phyloP scores from a whole-genome alignment of 2,329 filamentous ascomycete species.

The Fusarium newnesense region DNA sequence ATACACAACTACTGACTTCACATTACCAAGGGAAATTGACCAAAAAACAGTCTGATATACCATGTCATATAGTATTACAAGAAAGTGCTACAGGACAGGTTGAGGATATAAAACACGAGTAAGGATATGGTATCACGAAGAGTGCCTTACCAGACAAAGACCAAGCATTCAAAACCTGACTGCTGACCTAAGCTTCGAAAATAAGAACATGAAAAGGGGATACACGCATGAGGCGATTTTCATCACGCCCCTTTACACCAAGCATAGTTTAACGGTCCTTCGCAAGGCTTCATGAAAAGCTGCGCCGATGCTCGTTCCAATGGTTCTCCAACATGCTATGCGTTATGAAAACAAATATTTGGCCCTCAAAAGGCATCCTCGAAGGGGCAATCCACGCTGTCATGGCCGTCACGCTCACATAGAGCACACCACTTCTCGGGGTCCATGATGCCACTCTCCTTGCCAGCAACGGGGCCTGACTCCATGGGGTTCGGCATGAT shows the following conservation, averaged over 20 bases:
- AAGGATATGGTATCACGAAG: conserved; percentile 50
- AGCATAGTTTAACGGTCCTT: conserved; percentile 30
- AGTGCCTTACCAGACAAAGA: conserved; percentile 46
- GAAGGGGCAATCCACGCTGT: conserved; percentile 94
- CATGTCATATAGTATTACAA: conserved; percentile 38
- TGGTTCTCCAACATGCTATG: conserved; percentile 16
- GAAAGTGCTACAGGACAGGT: conserved; percentile 20
- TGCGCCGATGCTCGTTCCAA: conserved; percentile 30
- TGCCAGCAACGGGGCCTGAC: conserved; percentile 77
- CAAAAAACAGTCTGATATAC: conserved; percentile 1
- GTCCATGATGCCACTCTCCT: conserved; percentile 81
- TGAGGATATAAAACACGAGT: conserved; percentile 35
- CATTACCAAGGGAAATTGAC: background rate
- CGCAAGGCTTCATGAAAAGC: conserved; percentile 21
- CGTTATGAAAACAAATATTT: conserved; percentile 15
- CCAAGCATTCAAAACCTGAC: conserved; percentile 33
- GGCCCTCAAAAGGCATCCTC: conserved; percentile 77
- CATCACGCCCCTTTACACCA: conserved; percentile 43
- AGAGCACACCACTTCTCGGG: conserved; percentile 95
- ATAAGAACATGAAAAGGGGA: conserved; percentile 26
- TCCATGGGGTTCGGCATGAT: conserved; percentile 72
- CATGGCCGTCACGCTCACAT: conserved; percentile 95
- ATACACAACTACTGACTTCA: background rate
- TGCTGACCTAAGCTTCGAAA: conserved; percentile 29
- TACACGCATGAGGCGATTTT: conserved; percentile 38